Evolutionary conservation across 148 eudicot genomes (phyloP).

Genomic region (Agrostemma githago): DNA sequence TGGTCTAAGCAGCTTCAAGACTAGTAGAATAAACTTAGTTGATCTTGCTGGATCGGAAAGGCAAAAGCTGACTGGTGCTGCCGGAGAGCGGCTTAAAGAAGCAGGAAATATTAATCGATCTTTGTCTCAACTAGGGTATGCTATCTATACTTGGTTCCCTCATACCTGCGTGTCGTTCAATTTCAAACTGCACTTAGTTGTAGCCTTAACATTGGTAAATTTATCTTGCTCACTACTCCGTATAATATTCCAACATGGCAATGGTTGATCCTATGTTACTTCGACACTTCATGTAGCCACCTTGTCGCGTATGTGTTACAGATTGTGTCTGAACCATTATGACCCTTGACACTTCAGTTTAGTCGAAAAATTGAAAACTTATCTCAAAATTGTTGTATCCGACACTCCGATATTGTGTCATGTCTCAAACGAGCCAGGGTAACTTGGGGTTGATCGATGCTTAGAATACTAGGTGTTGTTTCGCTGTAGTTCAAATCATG

Average conservation of each 20-base stretch:
- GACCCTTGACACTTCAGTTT: too few species aligned
- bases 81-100: slow-evolving; percentile 97
- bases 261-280: neutral
- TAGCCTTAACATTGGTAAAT: neutral
- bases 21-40: slow-evolving; percentile 87
- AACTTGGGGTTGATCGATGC: too few species aligned
- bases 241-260: neutral
- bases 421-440: too few species aligned
- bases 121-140: slow-evolving; percentile 95
- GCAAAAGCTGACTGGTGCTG: slow-evolving; percentile 93
- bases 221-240: neutral
- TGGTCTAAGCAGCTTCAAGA: slow-evolving; percentile 76
- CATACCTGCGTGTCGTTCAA: neutral
- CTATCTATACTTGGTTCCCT: neutral
- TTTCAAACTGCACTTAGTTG: neutral
- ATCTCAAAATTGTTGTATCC: too few species aligned
- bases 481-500: neutral
- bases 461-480: neutral
- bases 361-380: too few species aligned
- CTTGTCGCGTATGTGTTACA: too few species aligned
- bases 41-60: slow-evolving; percentile 99
- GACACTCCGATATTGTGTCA: too few species aligned
- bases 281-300: too few species aligned
- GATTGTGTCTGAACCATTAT: too few species aligned
- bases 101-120: slow-evolving; percentile 96